Evolutionary conservation across 768 basidiomycete species (phyloP).

Genomic region (Lentinus tigrinus): DNA sequence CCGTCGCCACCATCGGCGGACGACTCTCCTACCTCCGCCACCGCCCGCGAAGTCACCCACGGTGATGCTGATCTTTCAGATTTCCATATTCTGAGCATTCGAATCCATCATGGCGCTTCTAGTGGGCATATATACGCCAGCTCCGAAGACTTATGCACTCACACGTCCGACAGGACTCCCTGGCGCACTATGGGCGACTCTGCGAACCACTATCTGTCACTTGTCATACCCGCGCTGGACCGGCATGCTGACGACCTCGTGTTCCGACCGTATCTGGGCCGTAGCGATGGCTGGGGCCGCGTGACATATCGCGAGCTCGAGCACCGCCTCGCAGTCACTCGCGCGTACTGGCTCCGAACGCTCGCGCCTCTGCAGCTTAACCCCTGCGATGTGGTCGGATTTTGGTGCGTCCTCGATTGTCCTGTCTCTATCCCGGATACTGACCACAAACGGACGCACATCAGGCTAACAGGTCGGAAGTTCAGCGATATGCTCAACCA

Average conservation of each 20-base stretch:
- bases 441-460: neutral
- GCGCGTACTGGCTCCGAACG: neutral
- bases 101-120: no score
- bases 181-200: no score
- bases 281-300: neutral
- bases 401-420: slow-evolving; percentile 1
- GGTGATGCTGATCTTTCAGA: no score
- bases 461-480: slow-evolving; percentile 19
- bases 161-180: no score
- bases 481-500: slow-evolving; percentile 15
- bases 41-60: no score
- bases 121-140: no score
- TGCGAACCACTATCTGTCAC: neutral
- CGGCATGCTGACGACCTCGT: neutral
- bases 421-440: neutral
- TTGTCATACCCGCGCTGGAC: neutral
- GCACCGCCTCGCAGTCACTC: neutral
- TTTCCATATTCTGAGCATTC: no score
- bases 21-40: no score
- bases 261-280: neutral
- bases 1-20: no score
- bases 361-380: neutral
- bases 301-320: slow-evolving; percentile 1
- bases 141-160: no score
- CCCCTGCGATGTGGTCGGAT: neutral